Percentiles rank a stretch among this genome's conserved stretches.
phyloP scores from a whole-genome alignment of 2,329 filamentous ascomycete species.

The Beauveria brongniartii region DNA sequence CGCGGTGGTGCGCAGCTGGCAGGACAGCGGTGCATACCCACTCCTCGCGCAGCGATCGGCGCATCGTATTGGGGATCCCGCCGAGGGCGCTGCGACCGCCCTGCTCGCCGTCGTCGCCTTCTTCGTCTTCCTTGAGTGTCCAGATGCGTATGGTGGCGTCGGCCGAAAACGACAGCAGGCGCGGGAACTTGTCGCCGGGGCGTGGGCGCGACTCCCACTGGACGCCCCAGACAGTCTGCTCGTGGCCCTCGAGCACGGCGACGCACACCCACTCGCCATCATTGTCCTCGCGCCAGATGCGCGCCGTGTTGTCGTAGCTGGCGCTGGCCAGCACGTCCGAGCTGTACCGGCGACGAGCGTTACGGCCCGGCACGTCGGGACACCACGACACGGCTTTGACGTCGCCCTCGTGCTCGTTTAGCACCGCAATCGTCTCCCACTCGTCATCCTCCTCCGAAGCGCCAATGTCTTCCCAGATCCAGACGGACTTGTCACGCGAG shows the following conservation, averaged over 20 bases:
- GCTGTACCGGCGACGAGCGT: conserved; percentile 39
- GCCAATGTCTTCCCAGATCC: conserved; percentile 95
- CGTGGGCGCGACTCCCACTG: conserved; percentile 54
- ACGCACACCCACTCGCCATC: conserved; percentile 92
- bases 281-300: conserved; percentile 81
- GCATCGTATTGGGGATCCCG: conserved; percentile 84
- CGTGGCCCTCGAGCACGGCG: conserved; percentile 69
- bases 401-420: conserved; percentile 91
- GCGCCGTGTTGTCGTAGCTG: conserved; percentile 90
- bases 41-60: conserved; percentile 66
- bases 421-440: conserved; percentile 91
- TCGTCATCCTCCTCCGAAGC: conserved; percentile 73
- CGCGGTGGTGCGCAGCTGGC: conserved; percentile 66
- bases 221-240: conserved; percentile 82
- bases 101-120: conserved; percentile 29
- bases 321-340: conserved; percentile 73
- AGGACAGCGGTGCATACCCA: conserved; percentile 75
- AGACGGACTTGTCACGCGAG: conserved; percentile 85
- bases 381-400: conserved; percentile 95
- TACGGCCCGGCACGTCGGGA: conserved; percentile 52
- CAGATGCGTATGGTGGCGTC: conserved; percentile 75
- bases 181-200: conserved; percentile 36
- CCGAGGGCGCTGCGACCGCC: conserved; percentile 33
- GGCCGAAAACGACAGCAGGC: conserved; percentile 78
- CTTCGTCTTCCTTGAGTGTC: conserved; percentile 51